Evolutionary conservation across 1,284 basidiomycete genomes (phyloP).

Genomic region (Trichosporon coremiiforme): DNA sequence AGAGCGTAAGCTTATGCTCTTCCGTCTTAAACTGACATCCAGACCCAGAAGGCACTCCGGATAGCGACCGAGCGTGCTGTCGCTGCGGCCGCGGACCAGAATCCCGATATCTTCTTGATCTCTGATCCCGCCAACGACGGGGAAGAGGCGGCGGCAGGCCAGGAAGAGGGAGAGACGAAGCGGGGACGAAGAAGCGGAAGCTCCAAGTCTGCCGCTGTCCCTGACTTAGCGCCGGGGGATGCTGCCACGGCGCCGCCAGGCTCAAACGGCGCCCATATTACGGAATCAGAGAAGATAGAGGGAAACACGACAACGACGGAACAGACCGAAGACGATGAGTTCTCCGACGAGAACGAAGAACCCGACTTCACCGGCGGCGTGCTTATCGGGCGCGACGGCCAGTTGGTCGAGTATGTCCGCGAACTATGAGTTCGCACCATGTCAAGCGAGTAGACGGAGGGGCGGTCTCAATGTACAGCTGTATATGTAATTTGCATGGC

Average conservation of each 20-base stretch:
- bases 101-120: not conserved
- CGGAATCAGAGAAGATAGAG: not conserved
- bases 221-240: too few species aligned
- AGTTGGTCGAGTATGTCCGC: not conserved
- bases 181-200: not conserved
- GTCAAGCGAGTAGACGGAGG: not conserved
- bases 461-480: not conserved
- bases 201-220: not conserved
- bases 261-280: not conserved
- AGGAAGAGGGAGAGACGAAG: not conserved
- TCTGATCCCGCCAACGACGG: not conserved
- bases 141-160: not conserved
- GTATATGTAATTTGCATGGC: conserved; percentile 3
- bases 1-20: not conserved
- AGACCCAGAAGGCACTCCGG: conserved; percentile 8
- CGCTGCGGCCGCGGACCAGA: not conserved
- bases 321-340: not conserved
- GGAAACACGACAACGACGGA: not conserved
- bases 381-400: conserved; percentile 15
- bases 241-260: too few species aligned
- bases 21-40: not conserved
- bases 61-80: conserved; percentile 1
- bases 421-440: not conserved
- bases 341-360: not conserved
- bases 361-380: conserved; percentile 14